Base-by-base conservation (phyloP, 192 early-diverging fungal species). In the Podila horticola region DNA sequence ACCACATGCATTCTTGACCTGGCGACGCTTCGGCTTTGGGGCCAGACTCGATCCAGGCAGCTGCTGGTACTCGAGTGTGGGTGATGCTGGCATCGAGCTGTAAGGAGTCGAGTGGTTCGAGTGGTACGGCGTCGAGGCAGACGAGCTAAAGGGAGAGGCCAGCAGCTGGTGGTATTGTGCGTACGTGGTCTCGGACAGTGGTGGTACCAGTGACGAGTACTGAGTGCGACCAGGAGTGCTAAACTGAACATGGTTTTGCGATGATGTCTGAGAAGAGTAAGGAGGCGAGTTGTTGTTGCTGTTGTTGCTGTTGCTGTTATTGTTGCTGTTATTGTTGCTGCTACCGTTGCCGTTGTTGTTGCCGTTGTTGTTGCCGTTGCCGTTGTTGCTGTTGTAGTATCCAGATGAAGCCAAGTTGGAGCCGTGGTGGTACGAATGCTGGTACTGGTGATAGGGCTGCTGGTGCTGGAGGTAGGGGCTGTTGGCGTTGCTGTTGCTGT, bases 1-100 rank as follows among this genome's bases (percentile, higher is more conserved):
- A 93, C 92, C 92, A 86, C 95, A 97, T 17, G 95, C 95, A 83
- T 95, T 97, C 74, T 97, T 97, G 61, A 97, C 95, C 71, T 97
- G 95, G 38, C 89, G 87, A 64, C 94, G 89, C 63, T 94, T 95
- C 45, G 70, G 70, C 57, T 79, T 82, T 9, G 70, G 64, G 41
- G 55, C 34, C 41, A 66, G 55, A 6, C 38, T n/a, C 9, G 66
- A 57, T 19, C 59, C 69, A 50, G 29, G 57, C 66, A 69, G 28
- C 15, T 72, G 77, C 34, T 72, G 70, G 51, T 81, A 72, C 36
- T 72, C 70, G 13, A 57, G 70, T 15, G 77, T 73, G 4, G 77
- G 77, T 19, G 77, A 81, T 2, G 65, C 70, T 34, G 77, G 77
- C 70, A 81, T 81, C 55, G 77, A 81, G 62, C 77, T 81, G 29